Evolutionary conservation across 306 rosid genomes (phyloP).

Genomic region (Pachyrhizus erosus): DNA sequence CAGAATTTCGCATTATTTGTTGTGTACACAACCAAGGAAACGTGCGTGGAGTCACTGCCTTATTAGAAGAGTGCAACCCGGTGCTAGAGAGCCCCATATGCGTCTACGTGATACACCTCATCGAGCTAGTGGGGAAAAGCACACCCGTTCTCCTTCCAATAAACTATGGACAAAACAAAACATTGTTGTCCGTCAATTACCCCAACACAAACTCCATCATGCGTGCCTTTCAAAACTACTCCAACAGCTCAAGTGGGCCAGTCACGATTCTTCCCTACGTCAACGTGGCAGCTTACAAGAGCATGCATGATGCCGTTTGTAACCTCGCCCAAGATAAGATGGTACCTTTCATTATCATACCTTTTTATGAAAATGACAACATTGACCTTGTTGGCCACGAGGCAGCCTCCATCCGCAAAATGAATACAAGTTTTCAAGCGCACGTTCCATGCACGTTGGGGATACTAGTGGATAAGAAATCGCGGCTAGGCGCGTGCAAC

Average conservation of each 20-base stretch:
- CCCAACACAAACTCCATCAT: slow-evolving; percentile 50
- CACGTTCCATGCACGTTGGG: slow-evolving; percentile 64
- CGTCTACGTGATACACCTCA: slow-evolving; percentile 48
- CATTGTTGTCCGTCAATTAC: slow-evolving; percentile 25
- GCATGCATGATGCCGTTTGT: slow-evolving; percentile 58
- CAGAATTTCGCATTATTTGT: slow-evolving; percentile 46
- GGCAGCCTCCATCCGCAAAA: slow-evolving; percentile 30
- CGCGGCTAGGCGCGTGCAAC: neutral
- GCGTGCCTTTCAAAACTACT: slow-evolving; percentile 65
- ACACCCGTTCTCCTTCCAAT: slow-evolving; percentile 57
- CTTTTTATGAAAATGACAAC: slow-evolving; percentile 53
- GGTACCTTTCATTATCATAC: slow-evolving; percentile 53
- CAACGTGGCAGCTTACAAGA: slow-evolving; percentile 59
- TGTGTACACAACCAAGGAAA: slow-evolving; percentile 59
- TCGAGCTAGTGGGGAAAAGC: slow-evolving; percentile 55
- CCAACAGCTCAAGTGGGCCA: slow-evolving; percentile 44
- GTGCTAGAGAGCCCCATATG: slow-evolving; percentile 44
- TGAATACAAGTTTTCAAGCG: slow-evolving; percentile 46
- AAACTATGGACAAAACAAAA: slow-evolving; percentile 2
- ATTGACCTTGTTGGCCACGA: neutral
- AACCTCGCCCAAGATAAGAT: slow-evolving; percentile 50
- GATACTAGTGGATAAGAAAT: slow-evolving; percentile 60
- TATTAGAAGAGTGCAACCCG: slow-evolving; percentile 59
- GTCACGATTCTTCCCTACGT: slow-evolving; percentile 46
- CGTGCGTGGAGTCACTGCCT: slow-evolving; percentile 49